phyloP scores from a whole-genome alignment of 2,329 filamentous ascomycete species.

The Lachnellula arida region DNA sequence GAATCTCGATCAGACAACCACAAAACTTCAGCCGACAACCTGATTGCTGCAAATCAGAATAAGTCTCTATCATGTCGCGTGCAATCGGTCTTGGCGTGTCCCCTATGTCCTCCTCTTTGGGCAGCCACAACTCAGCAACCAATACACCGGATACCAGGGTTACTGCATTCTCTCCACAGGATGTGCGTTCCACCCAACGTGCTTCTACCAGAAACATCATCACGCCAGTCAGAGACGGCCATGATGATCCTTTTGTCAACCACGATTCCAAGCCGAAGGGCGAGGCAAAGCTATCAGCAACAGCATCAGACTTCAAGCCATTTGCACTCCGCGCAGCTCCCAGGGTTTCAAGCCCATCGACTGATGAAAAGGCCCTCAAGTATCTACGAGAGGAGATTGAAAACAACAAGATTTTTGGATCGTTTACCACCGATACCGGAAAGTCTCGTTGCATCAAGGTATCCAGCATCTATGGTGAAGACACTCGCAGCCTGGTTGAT shows the following conservation, averaged over 20 bases:
- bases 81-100: conserved; percentile 12
- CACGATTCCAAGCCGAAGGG: conserved; percentile 34
- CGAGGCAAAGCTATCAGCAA: conserved; percentile 53
- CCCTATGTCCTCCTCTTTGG: conserved; percentile 40
- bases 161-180: conserved; percentile 60
- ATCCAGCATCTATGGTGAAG: conserved; percentile 17
- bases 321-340: conserved; percentile 22
- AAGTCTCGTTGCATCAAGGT: conserved; percentile 28
- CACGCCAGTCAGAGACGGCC: conserved; percentile 17
- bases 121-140: conserved; percentile 51
- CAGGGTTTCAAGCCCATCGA: neutral
- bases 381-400: conserved; percentile 1
- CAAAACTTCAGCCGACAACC: no score
- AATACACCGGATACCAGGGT: conserved; percentile 61
- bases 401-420: conserved; percentile 3
- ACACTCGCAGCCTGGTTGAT: conserved; percentile 17
- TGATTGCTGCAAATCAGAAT: no score
- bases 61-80: conserved; percentile 3
- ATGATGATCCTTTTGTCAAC: conserved; percentile 47
- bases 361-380: neutral
- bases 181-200: conserved; percentile 26
- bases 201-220: conserved; percentile 18
- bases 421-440: conserved; percentile 28
- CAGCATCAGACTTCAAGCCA: conserved; percentile 58
- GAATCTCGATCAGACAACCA: no score